These are phyloP conservation scores for Conticribra weissflogii DNA, from an alignment of 108 stramenopile species.

Conservation along the genomic window DNA sequence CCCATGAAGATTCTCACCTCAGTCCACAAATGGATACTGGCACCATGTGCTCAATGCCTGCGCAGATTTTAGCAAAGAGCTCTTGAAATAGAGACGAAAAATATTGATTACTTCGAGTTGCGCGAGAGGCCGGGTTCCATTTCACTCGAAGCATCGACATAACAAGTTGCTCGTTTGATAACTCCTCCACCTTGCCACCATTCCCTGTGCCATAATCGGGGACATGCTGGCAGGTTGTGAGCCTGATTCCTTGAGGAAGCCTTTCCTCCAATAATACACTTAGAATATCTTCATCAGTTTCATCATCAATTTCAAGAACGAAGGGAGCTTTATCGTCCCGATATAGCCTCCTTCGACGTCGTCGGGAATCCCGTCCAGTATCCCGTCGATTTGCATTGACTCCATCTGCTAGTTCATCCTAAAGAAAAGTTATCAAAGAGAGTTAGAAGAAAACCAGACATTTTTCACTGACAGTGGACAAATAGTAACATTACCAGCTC, in stretches of 20 bases:
- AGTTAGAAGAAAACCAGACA: not conserved
- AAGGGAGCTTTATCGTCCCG: slow-evolving; percentile 86
- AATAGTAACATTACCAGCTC: slow-evolving; percentile 45
- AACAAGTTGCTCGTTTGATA: slow-evolving; percentile 78
- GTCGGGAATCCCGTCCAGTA: slow-evolving; percentile 43
- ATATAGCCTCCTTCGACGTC: slow-evolving; percentile 75
- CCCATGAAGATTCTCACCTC: no score
- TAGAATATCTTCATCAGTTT: slow-evolving; percentile 90
- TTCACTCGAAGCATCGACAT: slow-evolving; percentile 89
- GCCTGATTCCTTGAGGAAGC: slow-evolving; percentile 70
- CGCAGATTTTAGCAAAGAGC: slow-evolving; percentile 78
- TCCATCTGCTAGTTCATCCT: slow-evolving; percentile 56
- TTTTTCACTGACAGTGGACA: no score
- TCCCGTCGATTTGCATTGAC: slow-evolving; percentile 20
- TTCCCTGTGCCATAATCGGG: slow-evolving; percentile 80
- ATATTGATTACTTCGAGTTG: slow-evolving; percentile 80
- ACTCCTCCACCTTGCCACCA: slow-evolving; percentile 62
- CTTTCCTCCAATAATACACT: slow-evolving; percentile 77
- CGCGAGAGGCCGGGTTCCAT: slow-evolving; percentile 77
- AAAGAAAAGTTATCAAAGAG: not conserved
- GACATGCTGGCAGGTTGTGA: slow-evolving; percentile 74
- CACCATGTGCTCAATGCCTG: slow-evolving; percentile 55
- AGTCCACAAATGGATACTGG: slow-evolving; percentile 79
- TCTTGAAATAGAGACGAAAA: slow-evolving; percentile 87
- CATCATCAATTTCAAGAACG: slow-evolving; percentile 90